Percentiles rank a stretch among this genome's conserved stretches.
Evolutionary conservation across 352 stramenopile species (phyloP).

Genomic region (Sclerospora graminicola): DNA sequence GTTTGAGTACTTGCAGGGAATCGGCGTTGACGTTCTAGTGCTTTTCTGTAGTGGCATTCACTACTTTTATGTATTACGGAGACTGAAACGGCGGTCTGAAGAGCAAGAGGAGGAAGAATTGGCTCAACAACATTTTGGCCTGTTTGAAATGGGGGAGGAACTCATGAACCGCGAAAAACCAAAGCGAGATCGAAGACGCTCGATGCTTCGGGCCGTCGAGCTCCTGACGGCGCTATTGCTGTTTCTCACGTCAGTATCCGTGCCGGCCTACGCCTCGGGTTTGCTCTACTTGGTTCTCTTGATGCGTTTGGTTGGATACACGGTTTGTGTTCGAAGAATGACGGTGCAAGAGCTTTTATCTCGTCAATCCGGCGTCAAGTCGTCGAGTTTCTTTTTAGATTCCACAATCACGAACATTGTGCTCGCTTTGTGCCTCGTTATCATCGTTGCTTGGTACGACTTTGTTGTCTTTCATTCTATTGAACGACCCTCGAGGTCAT

Average conservation of each 20-base stretch:
- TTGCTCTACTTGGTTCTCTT: constrained; percentile 56
- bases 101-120: constrained; percentile 20
- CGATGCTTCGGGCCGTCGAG: constrained; percentile 32
- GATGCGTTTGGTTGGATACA: constrained; percentile 51
- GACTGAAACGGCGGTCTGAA: constrained; percentile 12
- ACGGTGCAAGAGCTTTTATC: constrained; percentile 42
- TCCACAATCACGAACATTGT: constrained; percentile 28
- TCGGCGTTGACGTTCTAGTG: constrained; percentile 62
- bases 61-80: constrained; percentile 55
- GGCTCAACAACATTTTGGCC: constrained; percentile 31
- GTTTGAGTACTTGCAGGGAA: constrained; percentile 30
- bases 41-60: constrained; percentile 36
- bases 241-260: constrained; percentile 45
- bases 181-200: constrained; percentile 14
- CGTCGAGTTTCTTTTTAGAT: constrained; percentile 38
- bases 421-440: constrained; percentile 29
- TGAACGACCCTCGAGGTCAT: neutral
- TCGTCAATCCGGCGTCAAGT: constrained; percentile 14
- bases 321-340: constrained; percentile 49
- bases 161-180: constrained; percentile 22
- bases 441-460: constrained; percentile 38
- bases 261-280: constrained; percentile 43
- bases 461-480: neutral
- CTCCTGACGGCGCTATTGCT: constrained; percentile 38
- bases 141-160: constrained; percentile 48